Evolutionary conservation across 257 asterid genomes (phyloP), one percentile per base, ranked within the genome.

Genomic region (Solanum lycopersicoides): DNA sequence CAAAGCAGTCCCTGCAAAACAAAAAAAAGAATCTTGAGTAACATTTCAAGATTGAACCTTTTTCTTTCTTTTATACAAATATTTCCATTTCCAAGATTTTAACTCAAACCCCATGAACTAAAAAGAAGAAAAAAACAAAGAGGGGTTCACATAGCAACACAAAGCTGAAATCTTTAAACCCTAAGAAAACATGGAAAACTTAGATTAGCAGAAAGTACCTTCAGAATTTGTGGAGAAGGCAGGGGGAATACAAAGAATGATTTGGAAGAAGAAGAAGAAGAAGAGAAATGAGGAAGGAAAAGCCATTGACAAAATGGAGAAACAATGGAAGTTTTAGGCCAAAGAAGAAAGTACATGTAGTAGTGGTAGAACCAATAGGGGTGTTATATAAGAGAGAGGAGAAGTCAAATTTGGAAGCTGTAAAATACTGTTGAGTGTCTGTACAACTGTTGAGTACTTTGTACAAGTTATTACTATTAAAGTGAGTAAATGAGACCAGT

Each of bases 1-100:
- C 84, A 96, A 88, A 1, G 99, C 99, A 86, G 91, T 94, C 83
- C 99, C 99, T 96, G 93, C 59, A 86, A 75, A 37, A 12, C 7
- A 37, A 79, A 32, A n/a, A 13, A 23, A 87, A 60, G 12, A 68
- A 21, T 25, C 39, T 16, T 16, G 2, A 72, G 42, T 25, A 10
- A 72, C 85, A 47, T 47, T 47, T 20, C 85, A 80, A 80, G 85
- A 80, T 80, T 30, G 25, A 45, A 18, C 9, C 65, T 25, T 79
- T 79, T 28, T 14, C 39, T 30, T 25, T 4, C 15, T 2, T 77
- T 77, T 13, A 77, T 44, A 25, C 35, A 80, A 9, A 13, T 9
- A 21, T 16, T 7, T 47, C 8, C 68, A 80, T 47, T 80, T 80
- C 44, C 85, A 16, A 30, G 30, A 30, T 50, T 37, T 80, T 1